These are phyloP conservation scores for Aspergillus bridgeri DNA, from an alignment of 495 filamentous ascomycete species.

Conservation along the genomic window DNA sequence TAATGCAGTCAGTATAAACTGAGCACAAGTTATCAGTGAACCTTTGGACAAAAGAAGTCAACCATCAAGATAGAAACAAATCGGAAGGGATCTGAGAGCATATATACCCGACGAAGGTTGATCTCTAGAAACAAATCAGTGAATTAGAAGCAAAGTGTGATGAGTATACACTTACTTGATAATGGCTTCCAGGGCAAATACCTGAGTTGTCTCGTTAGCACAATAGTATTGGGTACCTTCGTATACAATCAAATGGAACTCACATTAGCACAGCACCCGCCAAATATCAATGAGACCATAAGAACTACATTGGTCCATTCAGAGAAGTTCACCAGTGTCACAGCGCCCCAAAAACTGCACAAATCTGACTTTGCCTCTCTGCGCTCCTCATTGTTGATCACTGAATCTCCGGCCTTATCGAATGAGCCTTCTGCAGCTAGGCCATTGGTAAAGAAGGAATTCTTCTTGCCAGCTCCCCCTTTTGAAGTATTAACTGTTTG, in stretches of 20 bases:
- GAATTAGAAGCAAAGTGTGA: conserved; percentile 14
- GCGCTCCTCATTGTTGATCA: not conserved
- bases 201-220: conserved; percentile 45
- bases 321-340: conserved; percentile 54
- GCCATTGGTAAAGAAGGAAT: not conserved
- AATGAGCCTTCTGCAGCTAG: not conserved
- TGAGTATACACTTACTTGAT: conserved; percentile 65
- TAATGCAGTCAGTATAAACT: conserved; percentile 81
- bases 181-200: conserved; percentile 92
- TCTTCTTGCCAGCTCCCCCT: not conserved
- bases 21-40: conserved; percentile 87
- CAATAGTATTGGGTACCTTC: not conserved
- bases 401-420: not conserved
- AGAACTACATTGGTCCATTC: conserved; percentile 63
- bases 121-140: conserved; percentile 26
- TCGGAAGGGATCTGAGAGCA: not conserved
- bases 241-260: conserved; percentile 19
- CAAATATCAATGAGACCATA: conserved; percentile 89
- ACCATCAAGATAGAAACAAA: not conserved
- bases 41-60: conserved; percentile 43
- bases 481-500: not conserved
- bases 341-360: conserved; percentile 29
- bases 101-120: conserved; percentile 36
- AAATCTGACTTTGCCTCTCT: conserved; percentile 28
- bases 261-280: conserved; percentile 97